A percentile compares a stretch with the other conserved stretches of the same genome.
These are phyloP conservation scores for Populus trichocarpa DNA, from an alignment of 441 rosid species.

Conservation along the genomic window DNA sequence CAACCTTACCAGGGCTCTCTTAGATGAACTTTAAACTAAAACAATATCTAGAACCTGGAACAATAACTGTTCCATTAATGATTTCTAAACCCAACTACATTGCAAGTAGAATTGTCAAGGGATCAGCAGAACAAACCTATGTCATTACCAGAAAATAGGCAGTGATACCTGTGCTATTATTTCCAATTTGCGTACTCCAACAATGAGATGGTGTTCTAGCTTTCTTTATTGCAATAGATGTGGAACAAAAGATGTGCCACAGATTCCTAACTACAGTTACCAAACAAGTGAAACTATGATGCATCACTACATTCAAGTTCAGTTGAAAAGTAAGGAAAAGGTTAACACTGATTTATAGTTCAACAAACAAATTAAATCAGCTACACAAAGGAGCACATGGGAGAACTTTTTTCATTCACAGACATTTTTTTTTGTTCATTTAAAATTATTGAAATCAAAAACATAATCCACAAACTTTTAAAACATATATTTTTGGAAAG, in stretches of 20 bases:
- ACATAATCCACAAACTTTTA: background rate
- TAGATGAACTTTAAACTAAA: conserved; percentile 28
- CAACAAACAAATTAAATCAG: background rate
- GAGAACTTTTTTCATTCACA: background rate
- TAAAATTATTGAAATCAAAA: background rate
- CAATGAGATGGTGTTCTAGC: conserved; percentile 23
- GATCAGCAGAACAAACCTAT: conserved; percentile 22
- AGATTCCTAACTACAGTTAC: conserved; percentile 22
- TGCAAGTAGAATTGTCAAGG: conserved; percentile 20
- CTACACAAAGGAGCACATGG: background rate
- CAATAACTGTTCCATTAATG: conserved; percentile 13
- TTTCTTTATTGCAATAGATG: conserved; percentile 22
- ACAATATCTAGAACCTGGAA: conserved; percentile 28
- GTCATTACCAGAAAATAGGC: conserved; percentile 33
- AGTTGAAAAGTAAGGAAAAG: background rate
- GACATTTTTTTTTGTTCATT: background rate
- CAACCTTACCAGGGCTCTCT: conserved; percentile 48
- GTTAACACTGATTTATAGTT: background rate
- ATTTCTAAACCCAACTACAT: conserved; percentile 27
- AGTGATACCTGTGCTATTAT: conserved; percentile 38
- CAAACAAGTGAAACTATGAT: conserved; percentile 5
- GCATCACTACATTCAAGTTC: background rate
- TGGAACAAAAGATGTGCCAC: conserved; percentile 11
- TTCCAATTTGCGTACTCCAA: conserved; percentile 37
- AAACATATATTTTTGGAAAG: background rate